Evolutionary conservation across 768 basidiomycete species (phyloP), one percentile per base, ranked within the genome.

Genomic region (Austroboletus eburneus): DNA sequence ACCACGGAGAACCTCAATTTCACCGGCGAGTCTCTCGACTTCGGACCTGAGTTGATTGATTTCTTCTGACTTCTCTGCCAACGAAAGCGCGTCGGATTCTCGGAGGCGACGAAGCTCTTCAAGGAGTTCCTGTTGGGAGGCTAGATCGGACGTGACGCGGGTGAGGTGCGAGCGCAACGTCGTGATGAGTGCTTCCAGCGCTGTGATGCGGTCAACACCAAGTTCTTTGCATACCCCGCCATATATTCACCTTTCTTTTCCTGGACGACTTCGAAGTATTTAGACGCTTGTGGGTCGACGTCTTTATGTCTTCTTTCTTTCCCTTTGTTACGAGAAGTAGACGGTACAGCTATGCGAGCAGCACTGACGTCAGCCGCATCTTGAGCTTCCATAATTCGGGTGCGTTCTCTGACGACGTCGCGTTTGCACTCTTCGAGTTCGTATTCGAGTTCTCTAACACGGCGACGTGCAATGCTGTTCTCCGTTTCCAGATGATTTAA

Each of bases 401-500:
- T 82, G 13, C 87, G 76, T 59, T 91, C 88, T 45, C 73, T 70
- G 1, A 75, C 77, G 3, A 88, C 84, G 37, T 93, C 87, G n/a
- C 77, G 75, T 60, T 86, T 89, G 54, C 87, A 88, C 13, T 78
- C 77, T 51, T 95, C 91, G 6, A 96, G 74, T 61, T 95, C 93
- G 45, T 76, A 71, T 65, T 96, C 93, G 3, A 96, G 75, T 59
- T 95, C 92, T 30, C 81, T 70, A n/a, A 96, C 87, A 16, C 91
- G 75, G 21, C 87, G 73, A 2, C 89, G 76, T 5, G 91, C 91
- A 9, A 89, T 77, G 4, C 82, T 73, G 54, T 94, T 94, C 58
- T 95, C 89, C 1, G 80, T 76, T 56, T 93, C 88, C 3, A 94
- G 75, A 32, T 83, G 76, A 14, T 79, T 72, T 9, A 95, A 71